Evolutionary conservation across 345 rosid species (phyloP), one percentile per base, ranked within the genome.

Genomic region (Eucalyptus polybractea): DNA sequence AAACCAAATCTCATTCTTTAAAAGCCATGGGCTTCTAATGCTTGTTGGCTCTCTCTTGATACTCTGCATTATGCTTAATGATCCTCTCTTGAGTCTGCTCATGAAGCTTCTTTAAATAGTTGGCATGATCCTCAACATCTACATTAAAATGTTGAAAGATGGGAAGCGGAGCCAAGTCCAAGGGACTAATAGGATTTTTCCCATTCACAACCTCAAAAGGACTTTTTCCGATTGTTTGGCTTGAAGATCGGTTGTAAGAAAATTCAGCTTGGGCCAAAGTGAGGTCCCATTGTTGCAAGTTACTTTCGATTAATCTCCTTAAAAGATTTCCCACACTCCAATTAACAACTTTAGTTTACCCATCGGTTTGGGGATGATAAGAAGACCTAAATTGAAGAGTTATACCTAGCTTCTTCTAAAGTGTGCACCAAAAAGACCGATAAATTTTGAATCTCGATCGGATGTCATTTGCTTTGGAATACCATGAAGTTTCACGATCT

Each of bases 131-230:
- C 47, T 54, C 76, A 81, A 33, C 24, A 31, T 89, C 7, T 22
- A 44, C 5, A 2, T 50, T 50, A 62, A 49, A 62, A 40, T 44
- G 44, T n/a, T 89, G 53, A 17, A 0, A 25, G 16, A 31, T 33
- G 24, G 88, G 86, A n/a, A 90, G n/a, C 2, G 15, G 89, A 10
- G 45, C 51, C 37, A 83, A 72, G 33, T 90, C 89, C 25, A 87
- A 31, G 0, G 44, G 22, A 7, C 83, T 62, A 7, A 6, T n/a
- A 13, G 88, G 9, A 3, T 87, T 56, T 56, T 19, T 11, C 10
- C 88, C 88, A 90, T 90, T 83, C 14, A 83, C 89, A 40, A 60
- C 40, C 2, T 90, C 65, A 50, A 83, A 88, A 15, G 6, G 69
- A 47, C 40, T 58, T 6, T 6, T 5, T 6, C 10, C 0, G 0